Evolutionary conservation across 2,329 filamentous ascomycete genomes (phyloP).

Genomic region (Bertia moriformis): DNA sequence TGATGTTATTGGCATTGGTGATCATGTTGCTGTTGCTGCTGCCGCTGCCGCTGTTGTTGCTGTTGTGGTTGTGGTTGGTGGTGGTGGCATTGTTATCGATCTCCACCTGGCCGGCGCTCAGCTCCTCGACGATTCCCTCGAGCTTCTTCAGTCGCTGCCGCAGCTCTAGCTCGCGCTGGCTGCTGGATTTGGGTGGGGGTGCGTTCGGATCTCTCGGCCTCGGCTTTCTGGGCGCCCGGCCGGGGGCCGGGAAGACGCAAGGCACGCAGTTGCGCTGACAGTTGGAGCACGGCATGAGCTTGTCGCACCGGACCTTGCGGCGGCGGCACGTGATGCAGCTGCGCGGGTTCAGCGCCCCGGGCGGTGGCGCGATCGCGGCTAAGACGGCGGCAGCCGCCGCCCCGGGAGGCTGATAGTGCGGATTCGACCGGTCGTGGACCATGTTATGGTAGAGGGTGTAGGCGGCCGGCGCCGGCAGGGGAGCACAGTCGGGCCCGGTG

Average conservation of each 20-base stretch:
- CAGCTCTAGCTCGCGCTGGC: constrained; percentile 51
- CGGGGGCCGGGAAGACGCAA: constrained; percentile 62
- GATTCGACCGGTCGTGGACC: background rate
- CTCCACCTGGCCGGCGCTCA: constrained; percentile 51
- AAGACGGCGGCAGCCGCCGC: background rate
- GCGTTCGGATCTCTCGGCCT: constrained; percentile 52
- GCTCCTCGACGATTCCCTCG: constrained; percentile 61
- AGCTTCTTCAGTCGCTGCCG: constrained; percentile 59
- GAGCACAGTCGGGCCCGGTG: background rate
- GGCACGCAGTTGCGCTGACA: constrained; percentile 57
- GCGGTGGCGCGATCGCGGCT: constrained; percentile 10
- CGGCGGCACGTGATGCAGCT: constrained; percentile 36
- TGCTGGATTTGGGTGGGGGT: constrained; percentile 35
- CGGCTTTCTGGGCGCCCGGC: constrained; percentile 54
- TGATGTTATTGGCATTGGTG: constrained; percentile 11
- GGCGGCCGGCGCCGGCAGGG: background rate
- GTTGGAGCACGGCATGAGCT: constrained; percentile 63
- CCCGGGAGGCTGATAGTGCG: background rate
- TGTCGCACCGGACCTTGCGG: constrained; percentile 65
- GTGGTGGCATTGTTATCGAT: no score
- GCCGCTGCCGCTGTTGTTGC: constrained; percentile 14
- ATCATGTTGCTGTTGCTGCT: constrained; percentile 24
- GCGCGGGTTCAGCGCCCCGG: constrained; percentile 13
- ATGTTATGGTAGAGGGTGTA: background rate
- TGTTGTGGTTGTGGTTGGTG: no score